These are phyloP conservation scores for Avicennia marina DNA, from an alignment of 257 asterid genomes.

Conservation along the genomic window DNA sequence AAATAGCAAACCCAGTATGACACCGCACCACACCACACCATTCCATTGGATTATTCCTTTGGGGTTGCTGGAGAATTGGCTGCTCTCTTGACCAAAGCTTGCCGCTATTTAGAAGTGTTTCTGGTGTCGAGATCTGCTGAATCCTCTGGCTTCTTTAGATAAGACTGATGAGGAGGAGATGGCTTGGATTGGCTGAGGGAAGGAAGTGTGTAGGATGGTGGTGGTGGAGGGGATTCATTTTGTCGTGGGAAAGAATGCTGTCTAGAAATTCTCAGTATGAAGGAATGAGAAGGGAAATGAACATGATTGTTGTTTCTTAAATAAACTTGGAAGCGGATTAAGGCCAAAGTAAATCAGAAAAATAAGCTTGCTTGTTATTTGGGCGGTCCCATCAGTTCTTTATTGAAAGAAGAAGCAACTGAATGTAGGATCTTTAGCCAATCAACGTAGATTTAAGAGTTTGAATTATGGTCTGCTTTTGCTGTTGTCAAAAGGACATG, in stretches of 20 bases:
- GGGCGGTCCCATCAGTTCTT: slow-evolving; percentile 40
- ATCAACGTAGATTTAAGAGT: slow-evolving; percentile 21
- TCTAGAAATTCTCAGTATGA: slow-evolving; percentile 8
- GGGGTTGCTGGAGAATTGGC: slow-evolving; percentile 41
- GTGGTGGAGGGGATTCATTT: slow-evolving; percentile 34
- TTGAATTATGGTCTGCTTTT: slow-evolving; percentile 40
- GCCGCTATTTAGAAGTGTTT: slow-evolving; percentile 11
- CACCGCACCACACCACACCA: slow-evolving; percentile 67
- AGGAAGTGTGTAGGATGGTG: slow-evolving; percentile 41
- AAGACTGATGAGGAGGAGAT: slow-evolving; percentile 23
- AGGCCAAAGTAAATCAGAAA: slow-evolving; percentile 23
- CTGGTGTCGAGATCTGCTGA: slow-evolving; percentile 24
- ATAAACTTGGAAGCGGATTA: slow-evolving; percentile 34
- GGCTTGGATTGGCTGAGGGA: slow-evolving; percentile 31
- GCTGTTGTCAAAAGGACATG: slow-evolving; percentile 17
- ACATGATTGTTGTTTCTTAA: slow-evolving; percentile 20
- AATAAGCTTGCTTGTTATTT: slow-evolving; percentile 37
- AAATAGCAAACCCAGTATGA: slow-evolving; percentile 57
- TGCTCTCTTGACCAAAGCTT: slow-evolving; percentile 36
- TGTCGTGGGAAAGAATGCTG: slow-evolving; percentile 4
- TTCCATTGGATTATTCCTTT: slow-evolving; percentile 52
- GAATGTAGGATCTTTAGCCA: slow-evolving; percentile 29
- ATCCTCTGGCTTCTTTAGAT: slow-evolving; percentile 30
- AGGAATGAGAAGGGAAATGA: slow-evolving; percentile 19
- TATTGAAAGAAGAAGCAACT: slow-evolving; percentile 33